Evolutionary conservation across 2,329 filamentous ascomycete genomes (phyloP).

Genomic region (Pseudopithomyces maydicus): DNA sequence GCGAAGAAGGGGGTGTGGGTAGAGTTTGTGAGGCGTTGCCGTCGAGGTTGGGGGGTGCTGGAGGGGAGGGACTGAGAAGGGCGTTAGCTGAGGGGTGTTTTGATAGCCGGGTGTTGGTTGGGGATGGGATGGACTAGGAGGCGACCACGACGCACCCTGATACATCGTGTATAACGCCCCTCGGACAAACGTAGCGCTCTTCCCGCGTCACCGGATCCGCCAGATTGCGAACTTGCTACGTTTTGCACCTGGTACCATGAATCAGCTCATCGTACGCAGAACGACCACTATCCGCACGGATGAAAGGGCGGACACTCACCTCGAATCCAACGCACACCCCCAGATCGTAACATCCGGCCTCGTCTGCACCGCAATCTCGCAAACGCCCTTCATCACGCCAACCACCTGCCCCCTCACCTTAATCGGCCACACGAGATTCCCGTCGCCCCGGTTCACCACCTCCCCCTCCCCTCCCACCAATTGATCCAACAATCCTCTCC

Average conservation of each 20-base stretch:
- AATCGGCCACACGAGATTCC: constrained; percentile 51
- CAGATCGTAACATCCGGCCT: constrained; percentile 55
- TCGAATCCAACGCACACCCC: constrained; percentile 54
- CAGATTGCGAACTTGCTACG: constrained; percentile 52
- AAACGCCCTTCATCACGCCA: constrained; percentile 51
- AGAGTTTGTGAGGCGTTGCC: constrained; percentile 20
- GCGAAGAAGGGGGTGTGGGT: not conserved
- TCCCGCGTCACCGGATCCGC: constrained; percentile 9
- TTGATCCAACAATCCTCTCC: constrained; percentile 36
- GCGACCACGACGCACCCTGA: not conserved
- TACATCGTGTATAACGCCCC: constrained; percentile 30
- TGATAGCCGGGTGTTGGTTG: not conserved
- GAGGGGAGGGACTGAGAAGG: not conserved
- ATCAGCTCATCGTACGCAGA: not conserved
- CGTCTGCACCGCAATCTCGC: constrained; percentile 58
- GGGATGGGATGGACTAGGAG: not conserved
- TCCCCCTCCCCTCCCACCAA: constrained; percentile 33
- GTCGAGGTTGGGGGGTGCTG: constrained; percentile 24
- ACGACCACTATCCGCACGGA: not conserved
- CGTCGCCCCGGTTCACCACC: constrained; percentile 4
- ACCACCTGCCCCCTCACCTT: constrained; percentile 57
- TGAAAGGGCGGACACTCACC: constrained; percentile 13
- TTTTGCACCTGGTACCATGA: constrained; percentile 34
- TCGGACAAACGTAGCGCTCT: constrained; percentile 24
- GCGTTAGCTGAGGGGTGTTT: not conserved